Conservation (phyloP, 2,329 filamentous ascomycete species). For the Penicillium sclerotiorum region DNA sequence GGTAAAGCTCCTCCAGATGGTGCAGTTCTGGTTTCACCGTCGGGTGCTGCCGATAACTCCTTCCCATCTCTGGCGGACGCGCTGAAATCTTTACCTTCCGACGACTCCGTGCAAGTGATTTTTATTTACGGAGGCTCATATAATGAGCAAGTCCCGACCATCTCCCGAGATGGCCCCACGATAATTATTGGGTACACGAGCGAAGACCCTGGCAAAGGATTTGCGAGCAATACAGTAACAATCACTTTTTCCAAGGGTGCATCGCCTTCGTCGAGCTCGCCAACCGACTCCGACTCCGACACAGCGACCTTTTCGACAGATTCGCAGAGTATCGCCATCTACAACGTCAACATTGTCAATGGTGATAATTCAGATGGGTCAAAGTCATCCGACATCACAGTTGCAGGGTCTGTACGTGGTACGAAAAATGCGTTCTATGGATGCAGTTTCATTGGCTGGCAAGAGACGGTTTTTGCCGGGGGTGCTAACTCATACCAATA, state of each 20-base stretch:
- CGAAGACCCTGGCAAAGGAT: constrained; percentile 18
- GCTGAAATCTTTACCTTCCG: constrained; percentile 37
- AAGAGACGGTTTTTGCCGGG: constrained; percentile 55
- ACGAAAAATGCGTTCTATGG: constrained; percentile 49
- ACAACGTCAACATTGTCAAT: constrained; percentile 22
- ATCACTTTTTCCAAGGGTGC: constrained; percentile 25
- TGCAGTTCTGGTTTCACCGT: constrained; percentile 47
- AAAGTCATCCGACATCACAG: constrained; percentile 17
- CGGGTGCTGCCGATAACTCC: constrained; percentile 28
- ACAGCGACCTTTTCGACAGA: constrained; percentile 25
- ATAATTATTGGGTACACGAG: constrained; percentile 21
- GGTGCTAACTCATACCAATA: constrained; percentile 47
- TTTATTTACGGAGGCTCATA: constrained; percentile 33
- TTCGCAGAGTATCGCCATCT: constrained; percentile 21
- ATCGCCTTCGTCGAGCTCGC: constrained; percentile 20
- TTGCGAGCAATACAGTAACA: constrained; percentile 15
- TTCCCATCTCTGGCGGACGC: constrained; percentile 39
- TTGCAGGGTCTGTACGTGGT: constrained; percentile 16
- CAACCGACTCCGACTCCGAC: constrained; percentile 23
- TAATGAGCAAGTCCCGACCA: constrained; percentile 23
- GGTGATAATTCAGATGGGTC: constrained; percentile 32
- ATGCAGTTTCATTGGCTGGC: constrained; percentile 50
- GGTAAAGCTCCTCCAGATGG: constrained; percentile 45
- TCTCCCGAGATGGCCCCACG: constrained; percentile 17
- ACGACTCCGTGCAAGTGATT: constrained; percentile 37